Evolutionary conservation across 345 rosid genomes (phyloP).

Genomic region (Eucalyptus microcorys): DNA sequence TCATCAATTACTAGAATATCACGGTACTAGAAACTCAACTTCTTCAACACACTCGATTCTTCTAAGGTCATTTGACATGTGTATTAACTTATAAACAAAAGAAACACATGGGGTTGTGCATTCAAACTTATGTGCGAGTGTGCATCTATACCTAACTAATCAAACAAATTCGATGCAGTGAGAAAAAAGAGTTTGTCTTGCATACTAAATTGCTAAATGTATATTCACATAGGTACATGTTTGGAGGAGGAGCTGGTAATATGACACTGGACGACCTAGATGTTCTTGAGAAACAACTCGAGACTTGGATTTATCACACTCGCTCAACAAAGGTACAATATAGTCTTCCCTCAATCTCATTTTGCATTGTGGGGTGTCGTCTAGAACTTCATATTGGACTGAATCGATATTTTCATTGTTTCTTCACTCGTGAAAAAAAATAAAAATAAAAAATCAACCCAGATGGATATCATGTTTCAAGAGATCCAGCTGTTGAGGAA

Average conservation of each 20-base stretch:
- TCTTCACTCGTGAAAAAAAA: background rate
- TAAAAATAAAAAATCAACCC: background rate
- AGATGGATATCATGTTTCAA: constrained; percentile 78
- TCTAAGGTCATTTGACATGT: background rate
- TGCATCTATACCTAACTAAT: background rate
- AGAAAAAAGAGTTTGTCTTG: background rate
- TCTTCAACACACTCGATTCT: background rate
- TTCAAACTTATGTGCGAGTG: background rate
- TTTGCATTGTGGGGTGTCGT: background rate
- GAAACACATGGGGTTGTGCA: background rate
- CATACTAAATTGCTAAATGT: background rate
- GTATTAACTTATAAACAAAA: background rate
- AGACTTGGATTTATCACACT: constrained; percentile 65
- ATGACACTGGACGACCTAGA: constrained; percentile 69
- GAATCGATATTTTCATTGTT: background rate
- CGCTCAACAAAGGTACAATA: constrained; percentile 72
- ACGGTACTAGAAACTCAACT: background rate
- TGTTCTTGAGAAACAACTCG: constrained; percentile 79
- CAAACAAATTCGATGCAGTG: background rate
- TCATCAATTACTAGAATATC: background rate
- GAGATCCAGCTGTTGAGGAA: constrained; percentile 73
- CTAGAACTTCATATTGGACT: background rate
- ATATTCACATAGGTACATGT: constrained; percentile 32
- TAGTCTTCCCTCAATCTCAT: background rate
- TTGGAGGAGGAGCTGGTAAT: constrained; percentile 60